phyloP scores from a whole-genome alignment of 306 rosid species.

The Acmispon strigosus region DNA sequence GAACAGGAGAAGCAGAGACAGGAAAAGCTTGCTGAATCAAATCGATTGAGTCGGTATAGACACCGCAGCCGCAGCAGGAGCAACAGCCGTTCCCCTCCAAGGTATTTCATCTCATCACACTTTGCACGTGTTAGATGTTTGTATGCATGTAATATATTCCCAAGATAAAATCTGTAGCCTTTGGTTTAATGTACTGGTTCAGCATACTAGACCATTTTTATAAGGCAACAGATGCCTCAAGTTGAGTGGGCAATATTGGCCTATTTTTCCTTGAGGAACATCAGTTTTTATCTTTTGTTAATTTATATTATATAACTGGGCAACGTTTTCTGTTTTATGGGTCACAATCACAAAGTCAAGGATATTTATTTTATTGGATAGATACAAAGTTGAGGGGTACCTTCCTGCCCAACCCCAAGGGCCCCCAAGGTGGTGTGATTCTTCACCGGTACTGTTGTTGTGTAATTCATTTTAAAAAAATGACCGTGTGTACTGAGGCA shows the following conservation, averaged over 20 bases:
- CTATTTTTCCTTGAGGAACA: not conserved
- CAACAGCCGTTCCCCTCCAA: conserved; percentile 79
- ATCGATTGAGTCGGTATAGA: conserved; percentile 69
- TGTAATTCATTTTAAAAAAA: not conserved
- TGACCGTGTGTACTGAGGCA: not conserved
- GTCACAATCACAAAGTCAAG: not conserved
- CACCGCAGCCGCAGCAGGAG: conserved; percentile 71
- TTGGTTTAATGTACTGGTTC: conserved; percentile 8
- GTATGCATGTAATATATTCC: not conserved
- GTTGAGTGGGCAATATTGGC: not conserved
- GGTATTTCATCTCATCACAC: conserved; percentile 30
- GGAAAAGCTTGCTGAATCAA: conserved; percentile 95
- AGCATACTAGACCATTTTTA: not conserved
- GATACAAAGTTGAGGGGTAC: not conserved
- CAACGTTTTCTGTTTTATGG: not conserved
- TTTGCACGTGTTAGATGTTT: not conserved
- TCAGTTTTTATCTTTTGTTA: not conserved
- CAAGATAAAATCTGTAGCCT: not conserved
- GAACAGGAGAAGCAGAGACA: conserved; percentile 91
- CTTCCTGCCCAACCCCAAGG: not conserved
- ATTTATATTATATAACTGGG: not conserved
- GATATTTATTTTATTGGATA: not conserved
- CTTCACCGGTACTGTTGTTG: not conserved
- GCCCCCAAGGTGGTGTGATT: not conserved
- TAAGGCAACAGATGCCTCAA: not conserved